phyloP scores from a whole-genome alignment of 441 rosid genomes.

The Syzygium syzygioides region DNA sequence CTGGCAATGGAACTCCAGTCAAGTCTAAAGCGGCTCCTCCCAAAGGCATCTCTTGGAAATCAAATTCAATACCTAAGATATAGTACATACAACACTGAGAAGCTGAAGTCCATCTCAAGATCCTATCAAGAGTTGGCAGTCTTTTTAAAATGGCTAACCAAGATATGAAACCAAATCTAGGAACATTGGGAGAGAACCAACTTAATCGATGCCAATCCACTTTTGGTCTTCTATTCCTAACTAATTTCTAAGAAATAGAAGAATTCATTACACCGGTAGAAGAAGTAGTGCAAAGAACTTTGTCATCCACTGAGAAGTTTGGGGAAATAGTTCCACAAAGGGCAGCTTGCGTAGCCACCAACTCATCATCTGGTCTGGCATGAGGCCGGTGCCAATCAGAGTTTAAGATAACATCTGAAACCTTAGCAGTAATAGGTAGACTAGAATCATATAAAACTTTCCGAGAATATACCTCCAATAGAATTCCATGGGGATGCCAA shows the following conservation, averaged over 20 bases:
- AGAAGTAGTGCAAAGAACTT: not conserved
- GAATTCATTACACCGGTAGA: not conserved
- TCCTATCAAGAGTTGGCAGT: not conserved
- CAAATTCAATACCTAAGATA: conserved; percentile 60
- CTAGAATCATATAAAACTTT: not conserved
- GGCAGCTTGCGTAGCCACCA: not conserved
- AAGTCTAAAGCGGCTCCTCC: conserved; percentile 94
- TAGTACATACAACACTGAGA: not conserved
- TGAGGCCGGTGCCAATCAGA: not conserved
- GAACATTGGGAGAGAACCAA: not conserved
- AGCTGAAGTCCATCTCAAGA: not conserved
- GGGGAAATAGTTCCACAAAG: not conserved
- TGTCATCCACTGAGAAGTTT: not conserved
- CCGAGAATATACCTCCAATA: not conserved
- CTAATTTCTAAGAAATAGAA: not conserved
- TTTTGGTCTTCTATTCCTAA: not conserved
- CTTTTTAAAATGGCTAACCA: not conserved
- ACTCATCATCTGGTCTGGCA: not conserved
- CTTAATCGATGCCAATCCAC: not conserved
- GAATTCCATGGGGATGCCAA: not conserved
- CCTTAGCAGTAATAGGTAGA: not conserved
- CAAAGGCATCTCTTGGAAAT: conserved; percentile 73
- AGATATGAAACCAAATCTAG: not conserved
- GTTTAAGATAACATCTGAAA: not conserved
- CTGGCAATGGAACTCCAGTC: conserved; percentile 82